Evolutionary conservation across 2,329 filamentous ascomycete species (phyloP).

Genomic region (Fusarium virguliforme): DNA sequence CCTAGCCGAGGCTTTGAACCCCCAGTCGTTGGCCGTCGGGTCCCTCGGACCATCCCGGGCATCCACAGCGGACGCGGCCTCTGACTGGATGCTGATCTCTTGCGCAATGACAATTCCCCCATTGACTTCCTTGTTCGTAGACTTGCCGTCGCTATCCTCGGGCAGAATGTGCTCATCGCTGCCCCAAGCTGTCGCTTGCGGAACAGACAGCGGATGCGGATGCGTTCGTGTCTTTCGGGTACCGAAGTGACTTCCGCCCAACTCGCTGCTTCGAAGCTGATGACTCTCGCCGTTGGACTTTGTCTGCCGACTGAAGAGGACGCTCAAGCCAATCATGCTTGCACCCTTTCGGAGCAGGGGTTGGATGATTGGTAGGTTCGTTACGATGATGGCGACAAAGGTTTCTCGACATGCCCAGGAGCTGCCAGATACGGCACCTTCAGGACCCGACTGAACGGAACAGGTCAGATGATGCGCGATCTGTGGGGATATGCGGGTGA

Average conservation of each 20-base stretch:
- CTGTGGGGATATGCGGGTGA: not conserved
- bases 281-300: slow-evolving; percentile 43
- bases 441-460: slow-evolving; percentile 27
- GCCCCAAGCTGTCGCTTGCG: slow-evolving; percentile 41
- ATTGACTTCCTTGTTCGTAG: slow-evolving; percentile 6
- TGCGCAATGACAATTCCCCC: slow-evolving; percentile 43
- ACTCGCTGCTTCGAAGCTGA: slow-evolving; percentile 40
- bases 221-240: slow-evolving; percentile 17
- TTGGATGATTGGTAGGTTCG: slow-evolving; percentile 53
- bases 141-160: slow-evolving; percentile 18
- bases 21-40: slow-evolving; percentile 39
- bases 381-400: slow-evolving; percentile 58
- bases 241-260: slow-evolving; percentile 36
- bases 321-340: slow-evolving; percentile 42
- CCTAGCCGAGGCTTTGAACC: slow-evolving; percentile 29
- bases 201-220: slow-evolving; percentile 30
- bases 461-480: slow-evolving; percentile 10
- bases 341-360: slow-evolving; percentile 42
- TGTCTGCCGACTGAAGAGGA: slow-evolving; percentile 37
- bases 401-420: slow-evolving; percentile 59
- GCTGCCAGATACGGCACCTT: slow-evolving; percentile 43
- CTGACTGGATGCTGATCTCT: slow-evolving; percentile 42
- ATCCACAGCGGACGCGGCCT: slow-evolving; percentile 15
- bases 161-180: slow-evolving; percentile 47
- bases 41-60: slow-evolving; percentile 3